Base-by-base conservation (phyloP, 768 basidiomycete genomes). In the Mycena capillaripes region DNA sequence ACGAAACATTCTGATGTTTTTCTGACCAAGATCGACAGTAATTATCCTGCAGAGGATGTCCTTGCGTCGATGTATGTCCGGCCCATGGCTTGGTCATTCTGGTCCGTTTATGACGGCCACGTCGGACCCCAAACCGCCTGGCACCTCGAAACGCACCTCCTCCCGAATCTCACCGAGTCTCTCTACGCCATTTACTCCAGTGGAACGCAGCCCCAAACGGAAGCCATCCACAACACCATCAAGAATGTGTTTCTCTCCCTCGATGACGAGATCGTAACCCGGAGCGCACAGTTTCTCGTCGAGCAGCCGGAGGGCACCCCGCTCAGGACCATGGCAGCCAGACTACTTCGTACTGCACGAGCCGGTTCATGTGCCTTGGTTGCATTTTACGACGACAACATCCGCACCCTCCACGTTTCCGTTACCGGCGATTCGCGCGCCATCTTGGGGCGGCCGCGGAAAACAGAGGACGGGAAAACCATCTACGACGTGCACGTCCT, bases 371-470 rank as follows among this genome's bases (percentile, higher is more conserved):
- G 86, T 72, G 87, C 87, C 0, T 70, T 88, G 17, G 76, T 89
- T 32, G 82, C 83, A 4, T 79, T 88, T 66, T 89, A 85, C 76
- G 86, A 89, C 58, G 78, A 78, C 10, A 77, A 80, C 44, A 78
- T 82, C 21, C 79, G 83, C 4, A 74, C 80, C 7, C 78, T 89
- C 2, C 84, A 83, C 67, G 78, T 88, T 19, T 85, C 87, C 1
- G 75, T 85, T 27, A 85, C 85, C 0, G 88, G 88, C 0, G 86
- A 88, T 72, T 86, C 84, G 6, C 86, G 87, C 46, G 88, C 88
- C 2, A 80, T 89, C 4, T 80, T 89, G 16, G 89, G 88, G 0
- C 79, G 88, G 27, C 83, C 81, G 2, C 72, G 79, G 2, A 60
- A 58, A 25, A 21, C 53, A 12, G 71, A 70, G 19, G 71, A 76